Evolutionary conservation across 106 monocot genomes (phyloP).

Genomic region (Agapanthus africanus): DNA sequence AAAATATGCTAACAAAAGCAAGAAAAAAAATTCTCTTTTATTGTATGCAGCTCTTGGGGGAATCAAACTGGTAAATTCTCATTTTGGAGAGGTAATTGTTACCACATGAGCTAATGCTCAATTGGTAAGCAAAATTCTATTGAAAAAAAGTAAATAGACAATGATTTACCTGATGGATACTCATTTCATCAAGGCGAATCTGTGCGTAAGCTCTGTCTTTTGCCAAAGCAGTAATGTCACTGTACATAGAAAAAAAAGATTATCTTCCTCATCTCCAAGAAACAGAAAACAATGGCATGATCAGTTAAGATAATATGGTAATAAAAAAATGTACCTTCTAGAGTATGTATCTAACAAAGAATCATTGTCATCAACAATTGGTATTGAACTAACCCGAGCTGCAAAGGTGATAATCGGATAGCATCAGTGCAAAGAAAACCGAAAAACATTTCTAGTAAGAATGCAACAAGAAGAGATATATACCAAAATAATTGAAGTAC

Average conservation of each 20-base stretch:
- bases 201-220: slow-evolving; percentile 73
- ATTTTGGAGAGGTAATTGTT: too few species aligned
- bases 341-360: slow-evolving; percentile 86
- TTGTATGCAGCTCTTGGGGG: too few species aligned
- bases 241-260: slow-evolving; percentile 19
- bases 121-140: too few species aligned
- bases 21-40: too few species aligned
- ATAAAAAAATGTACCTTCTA: slow-evolving; percentile 54
- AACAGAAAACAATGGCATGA: neutral
- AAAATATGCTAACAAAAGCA: too few species aligned
- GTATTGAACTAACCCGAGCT: slow-evolving; percentile 92
- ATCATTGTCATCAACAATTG: slow-evolving; percentile 89
- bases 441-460: neutral
- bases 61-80: too few species aligned
- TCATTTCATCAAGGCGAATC: slow-evolving; percentile 66
- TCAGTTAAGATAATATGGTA: neutral
- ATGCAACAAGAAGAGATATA: neutral
- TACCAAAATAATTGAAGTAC: neutral
- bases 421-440: slow-evolving; percentile 10
- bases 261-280: neutral
- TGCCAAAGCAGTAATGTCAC: slow-evolving; percentile 96
- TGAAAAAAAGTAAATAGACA: too few species aligned
- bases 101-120: too few species aligned
- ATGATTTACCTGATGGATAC: slow-evolving; percentile 82
- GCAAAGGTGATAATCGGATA: slow-evolving; percentile 13